Evolutionary conservation across 768 basidiomycete species (phyloP), one percentile per base, ranked within the genome.

Genomic region (Trametes punicea): DNA sequence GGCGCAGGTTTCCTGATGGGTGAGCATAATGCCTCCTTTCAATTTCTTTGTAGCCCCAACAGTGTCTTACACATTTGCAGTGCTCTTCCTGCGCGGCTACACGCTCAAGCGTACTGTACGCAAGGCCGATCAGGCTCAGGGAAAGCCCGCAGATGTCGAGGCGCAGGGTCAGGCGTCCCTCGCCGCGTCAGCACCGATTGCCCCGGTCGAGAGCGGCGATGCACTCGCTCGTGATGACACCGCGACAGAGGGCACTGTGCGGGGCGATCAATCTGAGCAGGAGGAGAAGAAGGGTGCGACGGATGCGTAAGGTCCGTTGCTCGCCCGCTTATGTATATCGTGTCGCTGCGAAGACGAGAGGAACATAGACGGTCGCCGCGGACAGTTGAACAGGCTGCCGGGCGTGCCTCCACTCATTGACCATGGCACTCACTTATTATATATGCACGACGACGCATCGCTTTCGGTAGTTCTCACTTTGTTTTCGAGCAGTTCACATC

Each of bases 21-120:
- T 73, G 45, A 51, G 61, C 59, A 10, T 23, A 20, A 20, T 11
- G n/a, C 34, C 38, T 45, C 50, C 18, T 56, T 51, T 26, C 29
- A 23, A 10, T 15, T 30, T 18, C n/a, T 15, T 36, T 9, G 9
- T 34, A 8, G 16, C 33, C 26, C 16, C 26, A 34, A 15, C 20
- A 39, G 23, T 27, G 20, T 18, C 11, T 13, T 21, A 44, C 11
- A 5, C 8, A 13, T 44, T 4, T 16, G 15, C 63, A 85, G 83
- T 79, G 16, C 61, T 87, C 26, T 78, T 85, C 61, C 54, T 90
- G 23, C 75, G 82, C 46, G 74, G 74, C 25, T 89, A 90, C 68
- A 77, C 83, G 27, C 71, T 89, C 21, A 69, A 80, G 44, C 77
- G 85, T 2, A 74, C 72, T 36, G 70, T 77, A 26, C 74, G 82